Conservation (phyloP, 176 grass and related monocot species). For the Calamus simplicifolius region DNA sequence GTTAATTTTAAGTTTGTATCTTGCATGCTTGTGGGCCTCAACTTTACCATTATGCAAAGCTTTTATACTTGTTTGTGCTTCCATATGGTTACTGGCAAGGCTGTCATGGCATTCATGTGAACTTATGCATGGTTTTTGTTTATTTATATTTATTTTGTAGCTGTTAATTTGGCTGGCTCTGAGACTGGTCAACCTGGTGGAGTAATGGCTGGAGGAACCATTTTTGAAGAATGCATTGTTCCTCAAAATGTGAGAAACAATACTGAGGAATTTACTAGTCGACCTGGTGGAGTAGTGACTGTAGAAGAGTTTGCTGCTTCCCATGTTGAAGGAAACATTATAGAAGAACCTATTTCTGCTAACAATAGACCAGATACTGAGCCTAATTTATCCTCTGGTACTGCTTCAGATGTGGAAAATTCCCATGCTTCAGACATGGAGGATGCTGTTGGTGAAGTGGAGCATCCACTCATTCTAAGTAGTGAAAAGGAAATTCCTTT, state of each 20-base stretch:
- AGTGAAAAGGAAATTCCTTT: conserved; percentile 43
- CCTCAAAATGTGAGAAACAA: conserved; percentile 21
- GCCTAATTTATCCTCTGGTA: conserved; percentile 11
- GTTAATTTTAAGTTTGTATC: too few species aligned
- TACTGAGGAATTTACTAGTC: conserved; percentile 10
- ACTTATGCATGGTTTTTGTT: neutral
- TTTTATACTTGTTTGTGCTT: too few species aligned
- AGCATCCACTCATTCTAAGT: conserved; percentile 39
- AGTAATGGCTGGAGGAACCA: conserved; percentile 12
- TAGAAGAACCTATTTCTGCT: conserved; percentile 20
- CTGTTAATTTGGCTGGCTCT: conserved; percentile 19
- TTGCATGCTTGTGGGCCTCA: too few species aligned
- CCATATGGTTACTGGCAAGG: too few species aligned
- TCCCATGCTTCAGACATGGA: conserved; percentile 21
- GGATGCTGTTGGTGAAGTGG: conserved; percentile 23
- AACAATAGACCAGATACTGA: conserved; percentile 5
- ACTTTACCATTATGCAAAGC: too few species aligned
- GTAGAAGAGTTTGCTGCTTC: conserved; percentile 27
- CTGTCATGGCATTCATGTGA: too few species aligned
- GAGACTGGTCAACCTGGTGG: neutral
- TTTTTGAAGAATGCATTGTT: conserved; percentile 14
- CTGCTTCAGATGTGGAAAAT: conserved; percentile 26
- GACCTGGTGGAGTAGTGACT: conserved; percentile 17
- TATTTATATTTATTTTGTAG: conserved; percentile 10
- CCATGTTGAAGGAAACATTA: conserved; percentile 18